These are phyloP conservation scores for Stephania cephalantha DNA, from an alignment of 164 flowering plant species.

Conservation along the genomic window DNA sequence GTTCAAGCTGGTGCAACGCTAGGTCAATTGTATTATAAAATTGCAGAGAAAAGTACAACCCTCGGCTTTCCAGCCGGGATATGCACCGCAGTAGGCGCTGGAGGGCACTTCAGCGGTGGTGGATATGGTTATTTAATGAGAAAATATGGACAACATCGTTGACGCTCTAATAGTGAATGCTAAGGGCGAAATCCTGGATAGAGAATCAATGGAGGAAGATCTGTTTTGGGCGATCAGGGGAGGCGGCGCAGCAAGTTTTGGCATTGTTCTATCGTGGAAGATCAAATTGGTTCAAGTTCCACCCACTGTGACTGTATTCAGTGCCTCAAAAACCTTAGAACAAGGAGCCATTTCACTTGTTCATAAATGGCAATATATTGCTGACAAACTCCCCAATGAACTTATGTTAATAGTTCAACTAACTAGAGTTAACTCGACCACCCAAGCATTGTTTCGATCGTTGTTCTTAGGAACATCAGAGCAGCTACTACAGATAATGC, in stretches of 20 bases:
- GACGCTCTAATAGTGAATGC: constrained; percentile 37
- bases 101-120: constrained; percentile 20
- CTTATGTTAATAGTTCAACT: constrained; percentile 1
- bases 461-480: constrained; percentile 3
- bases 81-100: constrained; percentile 42
- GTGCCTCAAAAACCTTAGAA: constrained; percentile 17
- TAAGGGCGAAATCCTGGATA: constrained; percentile 28
- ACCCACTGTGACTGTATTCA: constrained; percentile 30
- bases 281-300: constrained; percentile 32
- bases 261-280: constrained; percentile 37
- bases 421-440: neutral
- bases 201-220: constrained; percentile 11
- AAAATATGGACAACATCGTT: constrained; percentile 42
- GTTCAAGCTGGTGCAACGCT: constrained; percentile 38
- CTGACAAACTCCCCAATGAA: constrained; percentile 17
- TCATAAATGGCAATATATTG: constrained; percentile 32
- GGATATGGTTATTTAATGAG: constrained; percentile 36
- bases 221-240: neutral
- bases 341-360: constrained; percentile 28
- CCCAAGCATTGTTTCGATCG: neutral
- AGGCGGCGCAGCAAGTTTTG: constrained; percentile 7
- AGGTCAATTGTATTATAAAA: constrained; percentile 34
- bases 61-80: constrained; percentile 41
- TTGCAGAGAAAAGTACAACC: constrained; percentile 28
- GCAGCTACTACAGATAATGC: neutral